Conservation (phyloP, 495 filamentous ascomycete species). For the Talaromyces wortmannii region DNA sequence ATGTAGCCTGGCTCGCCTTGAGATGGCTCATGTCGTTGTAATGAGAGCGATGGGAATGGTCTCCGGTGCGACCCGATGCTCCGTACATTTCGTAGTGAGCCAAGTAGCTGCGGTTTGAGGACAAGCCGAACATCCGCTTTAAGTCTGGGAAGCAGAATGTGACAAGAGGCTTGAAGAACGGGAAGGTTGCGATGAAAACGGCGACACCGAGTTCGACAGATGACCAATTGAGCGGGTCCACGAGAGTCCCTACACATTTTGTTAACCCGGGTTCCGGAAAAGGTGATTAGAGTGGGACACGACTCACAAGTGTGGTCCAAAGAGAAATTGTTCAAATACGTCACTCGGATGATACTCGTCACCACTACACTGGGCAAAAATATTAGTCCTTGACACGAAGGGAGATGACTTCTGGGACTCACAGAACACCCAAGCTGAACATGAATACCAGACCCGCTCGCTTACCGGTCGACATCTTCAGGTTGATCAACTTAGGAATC, state of each 20-base stretch:
- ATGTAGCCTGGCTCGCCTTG: neutral
- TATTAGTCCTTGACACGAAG: neutral
- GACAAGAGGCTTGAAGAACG: slow-evolving; percentile 14
- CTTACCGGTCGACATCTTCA: slow-evolving; percentile 21
- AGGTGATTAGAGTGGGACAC: neutral
- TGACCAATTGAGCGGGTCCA: slow-evolving; percentile 16
- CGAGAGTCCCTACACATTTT: slow-evolving; percentile 7
- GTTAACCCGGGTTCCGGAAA: neutral
- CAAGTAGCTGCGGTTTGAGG: slow-evolving; percentile 3
- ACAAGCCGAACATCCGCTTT: slow-evolving; percentile 9
- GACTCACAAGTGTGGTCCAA: slow-evolving; percentile 14
- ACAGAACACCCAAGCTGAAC: slow-evolving; percentile 29
- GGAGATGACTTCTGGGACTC: neutral
- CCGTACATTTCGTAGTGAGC: slow-evolving; percentile 9
- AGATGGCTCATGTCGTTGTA: slow-evolving; percentile 5
- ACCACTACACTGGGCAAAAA: slow-evolving; percentile 8
- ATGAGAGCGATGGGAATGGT: slow-evolving; percentile 1
- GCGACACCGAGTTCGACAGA: slow-evolving; percentile 14
- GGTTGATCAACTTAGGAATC: slow-evolving; percentile 18
- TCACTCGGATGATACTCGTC: slow-evolving; percentile 15
- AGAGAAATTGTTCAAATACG: slow-evolving; percentile 11
- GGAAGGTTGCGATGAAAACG: slow-evolving; percentile 13
- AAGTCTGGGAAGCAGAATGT: slow-evolving; percentile 11
- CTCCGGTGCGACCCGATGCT: slow-evolving; percentile 5
- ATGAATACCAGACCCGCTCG: slow-evolving; percentile 20